These are phyloP conservation scores for Dendrocalamus sinicus DNA, from an alignment of 176 grass and related monocot genomes.

Conservation along the genomic window DNA sequence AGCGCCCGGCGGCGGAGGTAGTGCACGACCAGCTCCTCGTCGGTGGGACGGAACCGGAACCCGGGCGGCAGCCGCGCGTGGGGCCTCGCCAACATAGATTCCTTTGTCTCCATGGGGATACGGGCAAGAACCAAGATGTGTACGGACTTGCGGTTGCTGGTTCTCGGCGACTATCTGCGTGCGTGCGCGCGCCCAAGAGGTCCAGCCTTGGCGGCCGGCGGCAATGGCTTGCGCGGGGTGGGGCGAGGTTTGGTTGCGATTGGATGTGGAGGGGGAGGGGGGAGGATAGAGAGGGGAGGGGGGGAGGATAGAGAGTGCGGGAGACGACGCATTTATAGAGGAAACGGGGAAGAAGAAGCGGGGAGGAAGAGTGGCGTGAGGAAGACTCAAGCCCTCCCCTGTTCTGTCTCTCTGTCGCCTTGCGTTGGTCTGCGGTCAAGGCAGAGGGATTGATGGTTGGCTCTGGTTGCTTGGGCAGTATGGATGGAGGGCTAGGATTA, in stretches of 20 bases:
- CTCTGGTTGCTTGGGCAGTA: neutral
- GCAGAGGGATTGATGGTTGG: neutral
- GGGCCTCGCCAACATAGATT: conserved; percentile 11
- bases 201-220: neutral
- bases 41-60: conserved; percentile 75
- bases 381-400: conserved; percentile 59
- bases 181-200: neutral
- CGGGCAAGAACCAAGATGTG: neutral
- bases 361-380: conserved; percentile 53
- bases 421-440: neutral
- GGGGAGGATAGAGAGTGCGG: neutral
- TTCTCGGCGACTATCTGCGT: neutral
- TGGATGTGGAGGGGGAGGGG: neutral
- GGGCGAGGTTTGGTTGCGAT: neutral
- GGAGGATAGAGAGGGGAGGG: neutral
- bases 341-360: neutral
- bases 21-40: conserved; percentile 70
- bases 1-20: conserved; percentile 72
- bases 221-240: neutral
- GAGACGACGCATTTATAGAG: conserved; percentile 51
- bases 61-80: conserved; percentile 54
- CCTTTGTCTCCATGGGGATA: conserved; percentile 20
- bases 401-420: conserved; percentile 15
- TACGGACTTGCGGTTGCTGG: neutral
- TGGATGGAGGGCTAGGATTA: neutral